Evolutionary conservation across 1,284 basidiomycete genomes (phyloP), one percentile per base, ranked within the genome.

Genomic region (Leccinum angustisporum): DNA sequence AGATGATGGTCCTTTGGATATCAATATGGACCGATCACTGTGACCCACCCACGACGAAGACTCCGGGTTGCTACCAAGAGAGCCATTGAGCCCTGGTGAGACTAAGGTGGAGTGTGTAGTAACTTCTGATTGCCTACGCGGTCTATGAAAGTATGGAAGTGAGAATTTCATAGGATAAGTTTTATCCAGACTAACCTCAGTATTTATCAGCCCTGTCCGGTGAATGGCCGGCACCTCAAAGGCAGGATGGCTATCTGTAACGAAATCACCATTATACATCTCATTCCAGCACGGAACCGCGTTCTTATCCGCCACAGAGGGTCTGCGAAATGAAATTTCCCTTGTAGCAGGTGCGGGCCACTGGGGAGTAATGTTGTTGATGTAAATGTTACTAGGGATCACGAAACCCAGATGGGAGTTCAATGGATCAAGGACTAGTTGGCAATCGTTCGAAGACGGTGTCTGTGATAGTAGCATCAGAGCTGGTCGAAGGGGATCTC

Each of bases 1-100:
- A 11, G 58, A 51, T 46, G 18, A 25, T 30, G 1, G 11, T 11
- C 14, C n/a, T 52, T 31, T 11, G 16, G 3, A 54, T 36, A 25
- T 16, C 1, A 18, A 52, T 9, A 48, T 10, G 14, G 51, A 27
- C 2, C 21, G 7, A 48, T 8, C 46, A 25, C 4, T n/a, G 21
- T 1, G 16, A 30, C 58, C 59, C 9, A 71, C 68, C n/a, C 56
- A 54, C 9, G 50, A 53, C 6, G n/a, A 40, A 9, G 54, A 57
- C 40, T 55, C 54, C 8, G 46, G 46, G 2, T 18, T 27, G 21
- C 65, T 57, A 31, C 18, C 16, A 46, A 25, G 27, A 48, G 57
- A 51, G 16, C 30, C 16, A 18, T 53, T 13, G 10, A 43, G n/a
- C 36, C 21, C 36, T 10, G 52, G 56, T 16, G 54, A 58, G 52